These are phyloP conservation scores for Furcasterigmium furcatum DNA, from an alignment of 2,329 filamentous ascomycete species.

Conservation along the genomic window DNA sequence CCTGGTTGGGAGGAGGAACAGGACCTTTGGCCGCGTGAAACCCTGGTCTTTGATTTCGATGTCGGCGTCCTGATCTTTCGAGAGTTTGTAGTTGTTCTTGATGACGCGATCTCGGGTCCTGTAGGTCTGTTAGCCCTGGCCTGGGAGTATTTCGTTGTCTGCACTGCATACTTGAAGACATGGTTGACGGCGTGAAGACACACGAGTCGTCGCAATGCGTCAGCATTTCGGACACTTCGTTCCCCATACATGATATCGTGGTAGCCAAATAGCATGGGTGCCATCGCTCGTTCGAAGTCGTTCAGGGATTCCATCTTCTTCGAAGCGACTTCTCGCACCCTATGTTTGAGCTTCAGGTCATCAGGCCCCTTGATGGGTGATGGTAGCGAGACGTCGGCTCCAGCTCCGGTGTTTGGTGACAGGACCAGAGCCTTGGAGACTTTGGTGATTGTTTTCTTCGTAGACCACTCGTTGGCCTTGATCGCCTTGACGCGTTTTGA, in stretches of 20 bases:
- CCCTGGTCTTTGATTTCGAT: slow-evolving; percentile 87
- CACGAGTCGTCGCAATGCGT: slow-evolving; percentile 65
- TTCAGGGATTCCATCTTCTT: slow-evolving; percentile 57
- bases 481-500: slow-evolving; percentile 48
- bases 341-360: slow-evolving; percentile 66
- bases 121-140: slow-evolving; percentile 12
- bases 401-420: slow-evolving; percentile 36
- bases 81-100: slow-evolving; percentile 83
- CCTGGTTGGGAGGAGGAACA: slow-evolving; percentile 86
- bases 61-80: slow-evolving; percentile 62
- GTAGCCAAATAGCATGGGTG: slow-evolving; percentile 76
- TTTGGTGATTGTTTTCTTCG: slow-evolving; percentile 41
- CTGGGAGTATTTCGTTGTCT: neutral
- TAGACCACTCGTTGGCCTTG: slow-evolving; percentile 47
- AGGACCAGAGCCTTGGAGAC: slow-evolving; percentile 45
- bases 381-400: slow-evolving; percentile 26
- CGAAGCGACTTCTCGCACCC: slow-evolving; percentile 53
- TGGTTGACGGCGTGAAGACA: slow-evolving; percentile 90
- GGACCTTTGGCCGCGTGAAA: slow-evolving; percentile 89
- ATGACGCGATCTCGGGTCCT: slow-evolving; percentile 85
- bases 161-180: slow-evolving; percentile 67
- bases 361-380: slow-evolving; percentile 33
- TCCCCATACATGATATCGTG: slow-evolving; percentile 75
- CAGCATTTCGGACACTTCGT: slow-evolving; percentile 66
- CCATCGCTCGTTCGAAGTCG: slow-evolving; percentile 60